These are phyloP conservation scores for Odonthalia washingtoniensis DNA, from an alignment of 31 red algal genomes.

Conservation along the genomic window DNA sequence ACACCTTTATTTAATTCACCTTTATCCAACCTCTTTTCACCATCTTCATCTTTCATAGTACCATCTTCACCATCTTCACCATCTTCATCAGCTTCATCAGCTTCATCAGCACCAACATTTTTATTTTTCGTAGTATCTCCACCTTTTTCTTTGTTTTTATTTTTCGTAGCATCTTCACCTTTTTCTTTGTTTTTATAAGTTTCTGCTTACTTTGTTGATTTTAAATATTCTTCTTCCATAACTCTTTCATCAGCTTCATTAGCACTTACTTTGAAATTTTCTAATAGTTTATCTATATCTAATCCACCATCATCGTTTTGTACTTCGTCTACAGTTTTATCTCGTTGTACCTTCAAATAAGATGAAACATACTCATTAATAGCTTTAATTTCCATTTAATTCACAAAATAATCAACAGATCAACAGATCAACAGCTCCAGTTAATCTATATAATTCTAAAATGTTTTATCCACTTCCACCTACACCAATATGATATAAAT, in stretches of 20 bases:
- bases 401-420: slow-evolving; percentile 84
- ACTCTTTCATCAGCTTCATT: slow-evolving; percentile 47
- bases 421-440: slow-evolving; percentile 40
- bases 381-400: slow-evolving; percentile 69
- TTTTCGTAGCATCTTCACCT: too few relatives aligned
- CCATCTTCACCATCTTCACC: not conserved
- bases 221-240: not conserved
- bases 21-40: too few relatives aligned
- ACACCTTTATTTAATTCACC: too few relatives aligned
- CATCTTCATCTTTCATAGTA: not conserved
- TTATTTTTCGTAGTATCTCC: too few relatives aligned
- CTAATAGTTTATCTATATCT: slow-evolving; percentile 39
- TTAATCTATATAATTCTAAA: slow-evolving; percentile 70
- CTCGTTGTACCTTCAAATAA: slow-evolving; percentile 61
- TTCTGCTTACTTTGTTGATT: not conserved
- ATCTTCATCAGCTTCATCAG: not conserved
- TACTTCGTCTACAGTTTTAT: slow-evolving; percentile 55
- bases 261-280: slow-evolving; percentile 52
- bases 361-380: slow-evolving; percentile 68
- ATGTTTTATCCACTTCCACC: slow-evolving; percentile 73
- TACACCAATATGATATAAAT: slow-evolving; percentile 56
- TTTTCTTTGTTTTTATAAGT: not conserved
- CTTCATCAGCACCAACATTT: not conserved
- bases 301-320: slow-evolving; percentile 34
- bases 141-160: too few relatives aligned